Conservation (phyloP, 129 eudicot genomes). For the Flaveria brownii region DNA sequence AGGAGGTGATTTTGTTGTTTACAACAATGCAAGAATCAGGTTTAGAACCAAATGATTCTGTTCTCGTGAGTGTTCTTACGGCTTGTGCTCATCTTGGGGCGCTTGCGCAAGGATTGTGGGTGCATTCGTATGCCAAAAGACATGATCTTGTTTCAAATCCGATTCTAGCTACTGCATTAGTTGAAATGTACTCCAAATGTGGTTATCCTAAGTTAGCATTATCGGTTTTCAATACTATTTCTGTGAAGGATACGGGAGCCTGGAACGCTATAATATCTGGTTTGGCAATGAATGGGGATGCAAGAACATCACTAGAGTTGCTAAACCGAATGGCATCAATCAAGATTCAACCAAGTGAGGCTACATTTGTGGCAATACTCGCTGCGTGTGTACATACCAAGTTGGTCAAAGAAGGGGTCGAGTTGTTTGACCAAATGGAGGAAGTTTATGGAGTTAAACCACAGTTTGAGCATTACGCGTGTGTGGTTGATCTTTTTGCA, state of each 20-base stretch:
- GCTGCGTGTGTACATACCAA: constrained; percentile 63
- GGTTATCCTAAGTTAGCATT: constrained; percentile 51
- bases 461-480: constrained; percentile 49
- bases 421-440: constrained; percentile 50
- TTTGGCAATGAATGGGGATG: constrained; percentile 54
- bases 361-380: constrained; percentile 59
- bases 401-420: constrained; percentile 49
- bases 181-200: constrained; percentile 71
- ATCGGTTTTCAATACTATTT: constrained; percentile 44
- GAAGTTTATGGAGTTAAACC: constrained; percentile 42
- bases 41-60: constrained; percentile 49
- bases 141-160: constrained; percentile 36
- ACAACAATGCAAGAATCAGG: constrained; percentile 40
- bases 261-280: constrained; percentile 71
- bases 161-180: constrained; percentile 56
- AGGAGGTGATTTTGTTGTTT: constrained; percentile 44
- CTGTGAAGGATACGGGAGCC: constrained; percentile 41
- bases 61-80: constrained; percentile 50
- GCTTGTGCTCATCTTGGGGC: constrained; percentile 72
- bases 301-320: constrained; percentile 43
- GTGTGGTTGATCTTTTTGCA: constrained; percentile 63
- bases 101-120: constrained; percentile 63
- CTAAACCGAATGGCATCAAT: constrained; percentile 39
- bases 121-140: constrained; percentile 51
- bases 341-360: constrained; percentile 42